Evolutionary conservation across 768 basidiomycete species (phyloP), one percentile per base, ranked within the genome.

Genomic region (Gloeostereum incarnatum): DNA sequence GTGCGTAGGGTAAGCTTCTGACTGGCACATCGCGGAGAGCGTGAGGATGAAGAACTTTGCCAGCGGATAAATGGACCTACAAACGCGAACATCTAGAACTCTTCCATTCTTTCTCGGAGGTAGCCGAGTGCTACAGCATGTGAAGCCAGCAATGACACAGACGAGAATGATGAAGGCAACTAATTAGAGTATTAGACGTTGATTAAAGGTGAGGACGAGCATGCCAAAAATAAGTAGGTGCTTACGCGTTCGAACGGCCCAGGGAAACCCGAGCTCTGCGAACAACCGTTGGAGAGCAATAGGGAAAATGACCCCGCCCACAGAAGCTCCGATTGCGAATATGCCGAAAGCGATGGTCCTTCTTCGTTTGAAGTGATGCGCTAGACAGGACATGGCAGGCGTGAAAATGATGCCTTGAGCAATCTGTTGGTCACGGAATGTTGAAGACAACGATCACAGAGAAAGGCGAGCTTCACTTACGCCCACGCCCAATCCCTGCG

Each of bases 401-500:
- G 43, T 45, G 29, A 48, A 50, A 20, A 47, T 14, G 17, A 47
- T n/a, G 10, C 45, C 43, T 27, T 42, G 42, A 8, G 43, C 35
- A 31, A 43, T 34, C 36, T 42, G 38, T 16, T 10, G 23, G 1
- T 10, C 13, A 10, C 13, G 4, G 8, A 25, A 16, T 10, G 25
- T n/a, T 30, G 26, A 21, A 19, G 18, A 36, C 36, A 6, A 27
- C 9, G 23, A 2, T 16, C 26, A 35, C 11, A 8, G 5, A 8
- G 18, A 23, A 13, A 37, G 14, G 23, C 1, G 13, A 19, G n/a
- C 11, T 25, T 4, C 3, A 40, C 55, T 38, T 9, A 54, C 54
- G 2, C 59, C 59, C 14, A 58, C 43, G 8, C 52, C 51, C 2
- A 59, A 31, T 2, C 59, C 59, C 39, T 60, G 59, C 20, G 45